phyloP scores from a whole-genome alignment of 495 filamentous ascomycete species.

The Penicillium roqueforti region DNA sequence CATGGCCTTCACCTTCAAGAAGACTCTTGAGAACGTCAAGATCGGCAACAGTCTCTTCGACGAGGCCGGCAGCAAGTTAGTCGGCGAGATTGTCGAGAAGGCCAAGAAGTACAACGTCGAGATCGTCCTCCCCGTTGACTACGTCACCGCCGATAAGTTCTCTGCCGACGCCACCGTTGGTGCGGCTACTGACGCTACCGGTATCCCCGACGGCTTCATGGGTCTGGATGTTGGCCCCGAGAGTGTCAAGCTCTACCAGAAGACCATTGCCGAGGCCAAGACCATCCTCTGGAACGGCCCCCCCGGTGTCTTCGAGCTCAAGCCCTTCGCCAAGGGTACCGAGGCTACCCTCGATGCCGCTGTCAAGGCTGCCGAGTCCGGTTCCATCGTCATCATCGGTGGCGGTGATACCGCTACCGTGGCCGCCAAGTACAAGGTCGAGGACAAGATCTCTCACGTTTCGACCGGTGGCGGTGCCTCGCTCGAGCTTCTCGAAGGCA shows the following conservation, averaged over 20 bases:
- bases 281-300: conserved; percentile 99
- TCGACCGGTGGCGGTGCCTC: conserved; percentile 95
- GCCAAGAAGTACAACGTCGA: conserved; percentile 94
- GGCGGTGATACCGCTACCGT: conserved; percentile 98
- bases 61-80: conserved; percentile 90
- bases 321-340: conserved; percentile 86
- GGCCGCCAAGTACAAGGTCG: conserved; percentile 91
- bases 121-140: conserved; percentile 90
- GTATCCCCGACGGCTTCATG: conserved; percentile 96
- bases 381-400: conserved; percentile 95
- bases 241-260: conserved; percentile 77
- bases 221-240: conserved; percentile 91
- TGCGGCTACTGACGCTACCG: conserved; percentile 77
- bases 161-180: conserved; percentile 74
- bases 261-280: conserved; percentile 79
- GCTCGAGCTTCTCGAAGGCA: conserved; percentile 94
- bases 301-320: conserved; percentile 94
- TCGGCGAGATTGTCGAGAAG: conserved; percentile 83
- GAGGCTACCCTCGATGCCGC: conserved; percentile 85
- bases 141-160: conserved; percentile 95
- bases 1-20: conserved; percentile 99
- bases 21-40: conserved; percentile 82
- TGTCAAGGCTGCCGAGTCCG: conserved; percentile 69
- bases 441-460: conserved; percentile 96
- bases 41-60: conserved; percentile 95